Evolutionary conservation across 495 filamentous ascomycete genomes (phyloP).

Genomic region (Lasiosphaeriaceae sp.): DNA sequence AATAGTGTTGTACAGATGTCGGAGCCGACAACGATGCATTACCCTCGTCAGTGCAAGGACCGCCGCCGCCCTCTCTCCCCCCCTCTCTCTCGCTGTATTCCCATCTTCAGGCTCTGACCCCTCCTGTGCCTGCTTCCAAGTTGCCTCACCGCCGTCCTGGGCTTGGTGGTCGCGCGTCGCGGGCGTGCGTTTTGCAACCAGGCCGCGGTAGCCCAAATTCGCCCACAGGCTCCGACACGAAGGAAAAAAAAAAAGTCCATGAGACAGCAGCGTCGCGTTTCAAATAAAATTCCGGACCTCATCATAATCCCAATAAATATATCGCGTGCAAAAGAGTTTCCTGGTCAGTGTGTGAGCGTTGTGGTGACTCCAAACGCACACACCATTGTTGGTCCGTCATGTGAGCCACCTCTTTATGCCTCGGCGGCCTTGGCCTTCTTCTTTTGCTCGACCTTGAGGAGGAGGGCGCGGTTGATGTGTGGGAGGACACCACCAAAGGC

Average conservation of each 20-base stretch:
- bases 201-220: neutral
- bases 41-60: neutral
- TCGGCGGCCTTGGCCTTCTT: conserved; percentile 81
- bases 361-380: neutral
- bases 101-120: neutral
- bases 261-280: neutral
- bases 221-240: conserved; percentile 1
- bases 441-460: conserved; percentile 99
- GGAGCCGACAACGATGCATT: conserved; percentile 1
- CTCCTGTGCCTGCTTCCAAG: neutral
- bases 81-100: neutral
- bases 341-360: neutral
- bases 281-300: conserved; percentile 1
- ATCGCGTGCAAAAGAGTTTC: neutral
- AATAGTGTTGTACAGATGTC: conserved; percentile 12
- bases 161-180: too few relatives aligned
- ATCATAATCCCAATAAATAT: neutral
- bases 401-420: conserved; percentile 34
- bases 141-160: neutral
- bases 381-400: neutral
- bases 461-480: conserved; percentile 95
- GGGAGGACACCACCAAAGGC: conserved; percentile 97
- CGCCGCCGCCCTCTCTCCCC: neutral
- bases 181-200: too few relatives aligned
- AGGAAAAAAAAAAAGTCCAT: conserved; percentile 4